A percentile compares a stretch with the other conserved stretches of the same genome.
phyloP scores from a whole-genome alignment of 306 rosid species.

The Rubus idaeus region DNA sequence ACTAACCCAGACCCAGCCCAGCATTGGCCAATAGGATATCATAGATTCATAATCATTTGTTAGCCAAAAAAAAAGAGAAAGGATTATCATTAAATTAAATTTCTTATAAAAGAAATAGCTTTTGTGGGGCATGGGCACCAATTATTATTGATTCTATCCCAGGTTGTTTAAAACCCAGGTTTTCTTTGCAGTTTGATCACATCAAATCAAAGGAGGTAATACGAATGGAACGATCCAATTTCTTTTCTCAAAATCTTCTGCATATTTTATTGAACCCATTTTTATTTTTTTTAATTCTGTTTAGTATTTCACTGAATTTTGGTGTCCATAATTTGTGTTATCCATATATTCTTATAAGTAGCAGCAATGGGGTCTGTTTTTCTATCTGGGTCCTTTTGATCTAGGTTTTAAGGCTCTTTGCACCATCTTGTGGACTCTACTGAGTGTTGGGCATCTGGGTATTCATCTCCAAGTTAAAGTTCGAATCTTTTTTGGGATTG shows the following conservation, averaged over 20 bases:
- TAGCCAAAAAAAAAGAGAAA: background rate
- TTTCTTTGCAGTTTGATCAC: conserved; percentile 32
- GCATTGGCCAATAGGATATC: background rate
- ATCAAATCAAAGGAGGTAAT: conserved; percentile 23
- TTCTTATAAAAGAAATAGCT: background rate
- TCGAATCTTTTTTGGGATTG: background rate
- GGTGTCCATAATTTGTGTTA: conserved; percentile 46
- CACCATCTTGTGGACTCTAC: conserved; percentile 11
- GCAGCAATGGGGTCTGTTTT: conserved; percentile 19
- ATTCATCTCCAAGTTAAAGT: background rate
- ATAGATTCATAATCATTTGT: background rate
- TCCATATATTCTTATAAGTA: conserved; percentile 38
- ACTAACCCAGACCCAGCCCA: conserved; percentile 6
- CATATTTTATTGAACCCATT: background rate
- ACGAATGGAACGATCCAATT: background rate
- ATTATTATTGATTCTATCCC: background rate
- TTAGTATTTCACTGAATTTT: conserved; percentile 34
- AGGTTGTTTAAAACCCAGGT: background rate
- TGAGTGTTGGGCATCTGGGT: conserved; percentile 36
- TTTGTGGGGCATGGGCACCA: conserved; percentile 2
- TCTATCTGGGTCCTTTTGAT: conserved; percentile 30
- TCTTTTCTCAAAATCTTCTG: background rate
- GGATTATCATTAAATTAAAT: background rate
- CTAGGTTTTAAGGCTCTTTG: conserved; percentile 33
- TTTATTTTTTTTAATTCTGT: background rate